Percentiles rank a stretch among this genome's conserved stretches.
Conservation (phyloP, 78 protist genomes). For the Protostelium mycophagum region DNA sequence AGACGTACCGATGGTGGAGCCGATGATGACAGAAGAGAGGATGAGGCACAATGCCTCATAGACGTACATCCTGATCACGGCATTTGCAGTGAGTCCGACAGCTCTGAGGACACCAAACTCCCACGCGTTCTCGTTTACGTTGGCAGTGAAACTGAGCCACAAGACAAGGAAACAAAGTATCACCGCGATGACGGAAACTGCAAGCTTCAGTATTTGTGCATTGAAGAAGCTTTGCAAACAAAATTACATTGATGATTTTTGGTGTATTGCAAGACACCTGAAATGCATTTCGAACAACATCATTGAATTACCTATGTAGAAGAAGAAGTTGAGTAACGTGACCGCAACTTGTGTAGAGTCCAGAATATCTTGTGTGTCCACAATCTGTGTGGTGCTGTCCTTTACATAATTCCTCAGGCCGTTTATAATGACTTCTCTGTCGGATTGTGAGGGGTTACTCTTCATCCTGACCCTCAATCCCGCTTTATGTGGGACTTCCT, state of each 20-base stretch:
- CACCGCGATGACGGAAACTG: slow-evolving; percentile 57
- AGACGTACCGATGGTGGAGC: slow-evolving; percentile 13
- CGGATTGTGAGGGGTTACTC: slow-evolving; percentile 13
- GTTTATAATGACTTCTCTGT: slow-evolving; percentile 46
- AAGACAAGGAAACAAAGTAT: slow-evolving; percentile 82
- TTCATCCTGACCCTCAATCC: slow-evolving; percentile 25
- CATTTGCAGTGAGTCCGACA: slow-evolving; percentile 67
- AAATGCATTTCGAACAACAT: not conserved
- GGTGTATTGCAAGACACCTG: too few relatives aligned
- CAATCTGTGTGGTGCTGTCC: slow-evolving; percentile 36
- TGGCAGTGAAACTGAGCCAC: slow-evolving; percentile 83
- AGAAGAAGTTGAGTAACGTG: slow-evolving; percentile 46
- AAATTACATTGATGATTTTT: too few relatives aligned
- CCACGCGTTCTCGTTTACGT: slow-evolving; percentile 87
- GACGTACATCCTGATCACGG: slow-evolving; percentile 67
- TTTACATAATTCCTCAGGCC: slow-evolving; percentile 35
- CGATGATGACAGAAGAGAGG: slow-evolving; percentile 40
- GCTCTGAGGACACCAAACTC: slow-evolving; percentile 89
- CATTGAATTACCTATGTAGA: slow-evolving; percentile 17
- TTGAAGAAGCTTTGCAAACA: too few relatives aligned
- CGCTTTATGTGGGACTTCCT: slow-evolving; percentile 24
- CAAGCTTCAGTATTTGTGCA: too few relatives aligned
- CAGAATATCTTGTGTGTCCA: slow-evolving; percentile 32
- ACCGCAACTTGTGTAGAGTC: slow-evolving; percentile 31
- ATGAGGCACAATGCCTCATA: slow-evolving; percentile 67